These are phyloP conservation scores for Acrodontium crateriforme DNA, from an alignment of 2,329 filamentous ascomycete genomes.

Conservation along the genomic window DNA sequence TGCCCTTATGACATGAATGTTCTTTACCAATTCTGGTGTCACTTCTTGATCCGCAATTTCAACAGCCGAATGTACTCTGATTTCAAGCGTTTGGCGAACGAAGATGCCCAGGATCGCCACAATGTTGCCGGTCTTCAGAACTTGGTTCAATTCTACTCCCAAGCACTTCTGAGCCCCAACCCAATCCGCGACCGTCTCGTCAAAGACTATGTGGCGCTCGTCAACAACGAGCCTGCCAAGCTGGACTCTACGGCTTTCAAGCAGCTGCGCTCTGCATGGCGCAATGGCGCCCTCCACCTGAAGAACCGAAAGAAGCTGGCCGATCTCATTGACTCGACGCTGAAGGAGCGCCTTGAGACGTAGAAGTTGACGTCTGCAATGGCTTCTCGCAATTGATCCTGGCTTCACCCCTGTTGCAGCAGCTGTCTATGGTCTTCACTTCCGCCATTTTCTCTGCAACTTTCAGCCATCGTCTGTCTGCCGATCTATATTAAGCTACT, in stretches of 20 bases:
- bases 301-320: constrained; percentile 44
- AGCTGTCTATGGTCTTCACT: no score
- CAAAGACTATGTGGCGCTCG: constrained; percentile 41
- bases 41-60: constrained; percentile 60
- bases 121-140: constrained; percentile 45
- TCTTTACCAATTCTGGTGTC: constrained; percentile 62
- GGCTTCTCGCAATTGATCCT: no score
- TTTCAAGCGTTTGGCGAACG: constrained; percentile 52
- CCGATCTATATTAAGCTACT: no score
- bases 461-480: no score
- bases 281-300: constrained; percentile 39
- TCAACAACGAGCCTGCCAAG: constrained; percentile 32
- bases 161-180: constrained; percentile 38
- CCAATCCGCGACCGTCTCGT: constrained; percentile 40
- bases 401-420: no score
- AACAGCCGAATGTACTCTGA: constrained; percentile 63
- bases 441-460: no score
- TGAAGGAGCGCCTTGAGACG: constrained; percentile 42
- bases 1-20: constrained; percentile 47
- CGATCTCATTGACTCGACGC: constrained; percentile 36
- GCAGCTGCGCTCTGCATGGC: constrained; percentile 39
- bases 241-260: constrained; percentile 33
- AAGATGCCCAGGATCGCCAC: constrained; percentile 43
- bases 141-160: constrained; percentile 52
- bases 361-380: no score